Percentiles rank a stretch among this genome's conserved stretches.
phyloP scores from a whole-genome alignment of 2,329 filamentous ascomycete genomes.

The Exophiala lecanii-corni region DNA sequence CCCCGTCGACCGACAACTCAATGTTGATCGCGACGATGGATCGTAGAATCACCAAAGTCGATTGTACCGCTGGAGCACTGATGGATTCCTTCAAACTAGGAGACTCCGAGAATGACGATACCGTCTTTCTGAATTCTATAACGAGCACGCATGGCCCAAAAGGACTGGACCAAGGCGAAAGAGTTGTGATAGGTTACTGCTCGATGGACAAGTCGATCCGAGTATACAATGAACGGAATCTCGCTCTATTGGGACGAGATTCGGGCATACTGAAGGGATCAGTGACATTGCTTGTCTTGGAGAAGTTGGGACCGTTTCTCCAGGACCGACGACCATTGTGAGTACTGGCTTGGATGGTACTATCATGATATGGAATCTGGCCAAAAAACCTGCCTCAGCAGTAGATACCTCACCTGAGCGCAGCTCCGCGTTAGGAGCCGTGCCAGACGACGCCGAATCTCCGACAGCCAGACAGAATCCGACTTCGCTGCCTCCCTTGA shows the following conservation, averaged over 20 bases:
- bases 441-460: slow-evolving; percentile 34
- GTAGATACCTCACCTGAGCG: slow-evolving; percentile 27
- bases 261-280: slow-evolving; percentile 92
- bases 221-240: slow-evolving; percentile 75
- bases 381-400: slow-evolving; percentile 33
- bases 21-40: slow-evolving; percentile 60
- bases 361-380: slow-evolving; percentile 69
- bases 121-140: slow-evolving; percentile 77
- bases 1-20: slow-evolving; percentile 58
- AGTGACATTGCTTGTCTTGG: slow-evolving; percentile 71
- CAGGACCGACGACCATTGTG: slow-evolving; percentile 49
- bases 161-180: slow-evolving; percentile 34
- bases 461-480: slow-evolving; percentile 45
- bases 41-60: slow-evolving; percentile 55
- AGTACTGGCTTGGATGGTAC: slow-evolving; percentile 76
- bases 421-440: slow-evolving; percentile 27
- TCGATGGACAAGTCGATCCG: slow-evolving; percentile 94
- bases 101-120: slow-evolving; percentile 74
- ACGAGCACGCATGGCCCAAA: slow-evolving; percentile 51
- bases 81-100: slow-evolving; percentile 73
- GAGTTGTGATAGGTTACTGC: slow-evolving; percentile 78
- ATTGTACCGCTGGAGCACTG: slow-evolving; percentile 63
- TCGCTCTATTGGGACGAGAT: slow-evolving; percentile 75
- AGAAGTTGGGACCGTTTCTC: slow-evolving; percentile 46
- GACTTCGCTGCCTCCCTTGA: slow-evolving; percentile 65